Evolutionary conservation across 805 yeast genomes (phyloP).

Genomic region (Ogataea trehaloabstinens): DNA sequence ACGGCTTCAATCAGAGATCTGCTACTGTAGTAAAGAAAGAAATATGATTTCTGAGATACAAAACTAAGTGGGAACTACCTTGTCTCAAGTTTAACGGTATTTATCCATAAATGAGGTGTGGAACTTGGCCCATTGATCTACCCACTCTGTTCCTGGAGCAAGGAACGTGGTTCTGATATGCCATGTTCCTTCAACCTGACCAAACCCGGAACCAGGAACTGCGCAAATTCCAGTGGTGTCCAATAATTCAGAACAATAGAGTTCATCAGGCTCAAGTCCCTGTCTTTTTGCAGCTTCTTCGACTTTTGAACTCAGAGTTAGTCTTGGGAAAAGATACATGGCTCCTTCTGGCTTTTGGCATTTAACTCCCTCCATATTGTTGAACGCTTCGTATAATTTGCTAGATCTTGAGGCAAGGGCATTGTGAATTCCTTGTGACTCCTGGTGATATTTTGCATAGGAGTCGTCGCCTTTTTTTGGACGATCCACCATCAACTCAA

Average conservation of each 20-base stretch:
- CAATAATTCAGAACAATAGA: constrained; percentile 80
- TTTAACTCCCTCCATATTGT: constrained; percentile 71
- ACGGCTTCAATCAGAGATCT: constrained; percentile 4
- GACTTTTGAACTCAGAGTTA: constrained; percentile 64
- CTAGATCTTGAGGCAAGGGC: constrained; percentile 64
- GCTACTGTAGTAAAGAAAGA: too few species aligned
- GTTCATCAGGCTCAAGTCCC: constrained; percentile 73
- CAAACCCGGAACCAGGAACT: constrained; percentile 97
- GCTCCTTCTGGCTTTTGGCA: constrained; percentile 96
- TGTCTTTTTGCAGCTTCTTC: constrained; percentile 55
- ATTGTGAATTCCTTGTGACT: constrained; percentile 58
- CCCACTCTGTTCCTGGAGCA: constrained; percentile 94
- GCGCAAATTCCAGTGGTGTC: constrained; percentile 94
- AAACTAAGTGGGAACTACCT: too few species aligned
- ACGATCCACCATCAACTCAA: constrained; percentile 92
- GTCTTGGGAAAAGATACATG: constrained; percentile 90
- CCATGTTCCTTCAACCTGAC: constrained; percentile 84
- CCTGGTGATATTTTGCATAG: constrained; percentile 61
- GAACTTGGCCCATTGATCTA: constrained; percentile 72
- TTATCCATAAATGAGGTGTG: constrained; percentile 67
- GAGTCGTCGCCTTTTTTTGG: constrained; percentile 79
- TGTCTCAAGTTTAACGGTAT: constrained; percentile 46
- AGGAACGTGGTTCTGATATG: constrained; percentile 96
- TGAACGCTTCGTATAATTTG: constrained; percentile 66
- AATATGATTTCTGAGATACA: too few species aligned